These are phyloP conservation scores for Sporisorium reilianum DNA, from an alignment of 1,284 basidiomycete species.

Conservation along the genomic window DNA sequence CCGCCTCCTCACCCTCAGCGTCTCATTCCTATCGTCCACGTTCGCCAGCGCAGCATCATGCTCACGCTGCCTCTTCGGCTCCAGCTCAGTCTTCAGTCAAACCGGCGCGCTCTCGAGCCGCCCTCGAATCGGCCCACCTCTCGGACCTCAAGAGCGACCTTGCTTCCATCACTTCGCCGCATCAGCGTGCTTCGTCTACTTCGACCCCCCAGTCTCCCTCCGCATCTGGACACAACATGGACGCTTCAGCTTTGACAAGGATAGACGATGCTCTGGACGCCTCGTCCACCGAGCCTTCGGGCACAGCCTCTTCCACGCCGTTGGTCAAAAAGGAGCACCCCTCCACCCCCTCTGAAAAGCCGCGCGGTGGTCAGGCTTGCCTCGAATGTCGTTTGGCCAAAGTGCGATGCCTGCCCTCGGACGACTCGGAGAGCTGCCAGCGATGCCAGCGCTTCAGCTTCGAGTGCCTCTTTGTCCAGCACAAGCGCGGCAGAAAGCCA, in stretches of 20 bases:
- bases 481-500: conserved; percentile 50
- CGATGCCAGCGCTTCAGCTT: conserved; percentile 51
- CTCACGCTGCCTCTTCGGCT: conserved; percentile 7
- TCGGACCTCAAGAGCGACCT: conserved; percentile 29
- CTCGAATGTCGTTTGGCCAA: conserved; percentile 52
- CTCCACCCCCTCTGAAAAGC: conserved; percentile 38
- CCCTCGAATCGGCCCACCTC: conserved; percentile 15
- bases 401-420: conserved; percentile 42
- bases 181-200: conserved; percentile 26
- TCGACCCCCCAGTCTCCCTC: conserved; percentile 12
- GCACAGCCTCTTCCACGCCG: conserved; percentile 8
- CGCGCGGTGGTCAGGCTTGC: conserved; percentile 51
- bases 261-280: conserved; percentile 1
- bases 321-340: conserved; percentile 18
- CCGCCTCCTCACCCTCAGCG: conserved; percentile 15
- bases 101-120: conserved; percentile 9
- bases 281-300: conserved; percentile 6
- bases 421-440: conserved; percentile 42
- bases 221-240: conserved; percentile 11
- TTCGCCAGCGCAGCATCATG: conserved; percentile 17
- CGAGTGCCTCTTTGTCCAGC: conserved; percentile 52
- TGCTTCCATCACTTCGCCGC: conserved; percentile 26
- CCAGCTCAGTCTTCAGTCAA: conserved; percentile 14
- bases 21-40: conserved; percentile 17
- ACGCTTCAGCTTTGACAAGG: background rate